These are phyloP conservation scores for Podospora sp. DNA, from an alignment of 495 filamentous ascomycete genomes.

Conservation along the genomic window DNA sequence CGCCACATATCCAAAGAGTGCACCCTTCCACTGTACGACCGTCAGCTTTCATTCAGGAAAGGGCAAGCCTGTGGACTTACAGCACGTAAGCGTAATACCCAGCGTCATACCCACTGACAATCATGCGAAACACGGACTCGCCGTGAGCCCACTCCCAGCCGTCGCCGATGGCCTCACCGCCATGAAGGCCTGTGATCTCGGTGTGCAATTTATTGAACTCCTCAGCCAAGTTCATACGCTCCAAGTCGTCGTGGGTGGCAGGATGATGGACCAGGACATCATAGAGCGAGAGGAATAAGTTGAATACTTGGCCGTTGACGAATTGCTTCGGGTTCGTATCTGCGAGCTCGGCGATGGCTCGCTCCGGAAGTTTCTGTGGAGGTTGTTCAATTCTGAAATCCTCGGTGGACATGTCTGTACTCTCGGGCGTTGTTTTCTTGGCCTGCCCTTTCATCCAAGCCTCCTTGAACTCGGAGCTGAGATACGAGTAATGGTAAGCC, in stretches of 20 bases:
- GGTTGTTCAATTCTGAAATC: slow-evolving; percentile 9
- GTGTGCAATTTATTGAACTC: slow-evolving; percentile 55
- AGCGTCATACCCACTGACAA: slow-evolving; percentile 74
- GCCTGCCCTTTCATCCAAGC: slow-evolving; percentile 8
- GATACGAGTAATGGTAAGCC: slow-evolving; percentile 6
- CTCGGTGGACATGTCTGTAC: neutral
- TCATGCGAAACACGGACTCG: slow-evolving; percentile 69
- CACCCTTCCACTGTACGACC: slow-evolving; percentile 34
- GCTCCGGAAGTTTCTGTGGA: slow-evolving; percentile 24
- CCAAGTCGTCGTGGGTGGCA: slow-evolving; percentile 50
- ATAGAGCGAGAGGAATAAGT: slow-evolving; percentile 74
- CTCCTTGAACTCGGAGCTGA: neutral
- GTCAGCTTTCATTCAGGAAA: neutral
- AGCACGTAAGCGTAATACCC: slow-evolving; percentile 72
- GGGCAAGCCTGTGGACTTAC: neutral
- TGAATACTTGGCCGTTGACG: slow-evolving; percentile 59
- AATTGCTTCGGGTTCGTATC: slow-evolving; percentile 44
- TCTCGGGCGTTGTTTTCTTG: neutral
- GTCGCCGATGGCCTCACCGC: slow-evolving; percentile 51
- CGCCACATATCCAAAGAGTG: slow-evolving; percentile 28
- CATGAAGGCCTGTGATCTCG: slow-evolving; percentile 66
- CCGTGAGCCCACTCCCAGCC: slow-evolving; percentile 67
- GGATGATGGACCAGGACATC: slow-evolving; percentile 60
- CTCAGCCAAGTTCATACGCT: slow-evolving; percentile 49
- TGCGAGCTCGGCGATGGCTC: neutral